Conservation (phyloP, 2,329 filamentous ascomycete genomes). For the Colletotrichum sp. region DNA sequence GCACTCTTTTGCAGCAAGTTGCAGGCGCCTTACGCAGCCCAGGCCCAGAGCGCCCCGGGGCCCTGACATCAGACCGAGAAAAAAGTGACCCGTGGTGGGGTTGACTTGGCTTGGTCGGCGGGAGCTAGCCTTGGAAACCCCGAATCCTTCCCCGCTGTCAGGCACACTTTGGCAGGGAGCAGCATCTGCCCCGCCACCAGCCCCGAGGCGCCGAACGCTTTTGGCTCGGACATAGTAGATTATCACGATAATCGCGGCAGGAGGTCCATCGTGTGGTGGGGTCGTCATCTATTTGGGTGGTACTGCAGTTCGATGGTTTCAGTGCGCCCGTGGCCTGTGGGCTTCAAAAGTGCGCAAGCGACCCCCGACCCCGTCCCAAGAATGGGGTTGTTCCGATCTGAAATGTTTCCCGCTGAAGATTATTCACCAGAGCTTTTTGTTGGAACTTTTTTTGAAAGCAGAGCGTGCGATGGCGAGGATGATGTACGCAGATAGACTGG, state of each 20-base stretch:
- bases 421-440: not conserved
- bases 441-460: not conserved
- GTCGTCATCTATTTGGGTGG: not conserved
- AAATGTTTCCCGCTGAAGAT: not conserved
- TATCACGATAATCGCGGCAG: constrained; percentile 18
- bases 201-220: constrained; percentile 9
- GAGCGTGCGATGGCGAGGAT: not conserved
- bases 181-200: constrained; percentile 4
- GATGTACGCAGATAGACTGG: not conserved
- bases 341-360: not conserved
- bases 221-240: constrained; percentile 12
- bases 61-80: constrained; percentile 14
- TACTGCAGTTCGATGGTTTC: not conserved
- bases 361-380: not conserved
- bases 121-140: constrained; percentile 9
- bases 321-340: not conserved
- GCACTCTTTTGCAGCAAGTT: not conserved
- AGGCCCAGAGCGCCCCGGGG: not conserved
- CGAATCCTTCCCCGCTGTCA: constrained; percentile 10
- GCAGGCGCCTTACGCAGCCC: not conserved
- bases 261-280: not conserved
- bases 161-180: not conserved
- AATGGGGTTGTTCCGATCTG: not conserved
- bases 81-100: constrained; percentile 2
- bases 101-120: not conserved